Evolutionary conservation across 306 rosid genomes (phyloP), one percentile per base, ranked within the genome.

Genomic region (Fragaria vesca): DNA sequence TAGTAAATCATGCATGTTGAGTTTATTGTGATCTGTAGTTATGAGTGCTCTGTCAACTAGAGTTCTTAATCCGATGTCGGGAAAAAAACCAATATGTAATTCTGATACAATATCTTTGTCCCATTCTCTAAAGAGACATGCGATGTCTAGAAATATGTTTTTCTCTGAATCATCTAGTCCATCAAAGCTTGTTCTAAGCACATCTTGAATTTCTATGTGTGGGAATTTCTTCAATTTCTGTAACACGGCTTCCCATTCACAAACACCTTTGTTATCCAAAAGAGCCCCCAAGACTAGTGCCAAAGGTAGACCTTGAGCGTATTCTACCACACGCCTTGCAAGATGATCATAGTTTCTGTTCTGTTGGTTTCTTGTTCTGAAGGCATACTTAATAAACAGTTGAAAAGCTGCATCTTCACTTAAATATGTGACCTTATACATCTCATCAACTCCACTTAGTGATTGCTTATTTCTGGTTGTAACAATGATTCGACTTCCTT

Each of bases 91-190:
- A 24, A 24, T 24, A 24, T 24, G 26, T 24, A 24, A 24, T 24
- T 24, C 26, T 24, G 26, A 24, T 24, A 24, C 26, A 24, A 24
- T 24, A 24, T 24, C 26, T 24, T 24, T 24, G 26, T 24, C 26
- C 26, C 26, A 24, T 24, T 24, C 26, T 24, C 83, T 81, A 50
- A 89, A 89, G 81, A 84, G 83, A 67, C 90, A 84, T 12, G 69
- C 77, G 3, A 46, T 46, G 3, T 46, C 50, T 46, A 46, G 15
- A 46, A 46, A 46, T 46, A 46, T 46, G 12, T 10, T 1, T 46
- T 46, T 10, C 50, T 10, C 50, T 1, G 3, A 10, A 10, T 1
- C 15, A 2, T 46, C 50, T 10, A 46, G 13, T 11, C 15, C 50
- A 10, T 46, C 50, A 46, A 46, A 46, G 3, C 50, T 46, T 46